Evolutionary conservation across 2,329 filamentous ascomycete genomes (phyloP).

Genomic region (Hypocreales sp.): DNA sequence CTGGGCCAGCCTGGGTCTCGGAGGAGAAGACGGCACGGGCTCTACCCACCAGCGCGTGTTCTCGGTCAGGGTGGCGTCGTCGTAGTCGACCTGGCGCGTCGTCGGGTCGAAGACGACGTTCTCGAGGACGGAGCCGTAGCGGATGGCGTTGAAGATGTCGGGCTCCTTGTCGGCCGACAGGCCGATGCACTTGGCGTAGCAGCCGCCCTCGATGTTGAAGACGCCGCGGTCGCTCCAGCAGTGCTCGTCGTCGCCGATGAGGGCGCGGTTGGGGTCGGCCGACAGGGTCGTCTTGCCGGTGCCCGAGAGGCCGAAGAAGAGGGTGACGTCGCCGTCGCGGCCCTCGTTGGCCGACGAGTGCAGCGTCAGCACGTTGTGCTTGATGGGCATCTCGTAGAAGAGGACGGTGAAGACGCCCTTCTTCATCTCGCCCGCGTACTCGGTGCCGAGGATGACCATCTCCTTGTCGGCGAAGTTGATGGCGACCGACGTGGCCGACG

Average conservation of each 20-base stretch:
- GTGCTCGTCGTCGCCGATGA: constrained; percentile 99
- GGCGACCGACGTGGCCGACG: constrained; percentile 89
- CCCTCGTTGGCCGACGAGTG: constrained; percentile 99
- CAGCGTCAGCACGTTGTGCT: constrained; percentile 96
- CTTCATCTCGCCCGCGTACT: constrained; percentile 78
- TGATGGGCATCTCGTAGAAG: constrained; percentile 99
- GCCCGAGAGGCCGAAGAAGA: constrained; percentile 97
- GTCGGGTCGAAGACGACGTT: constrained; percentile 95
- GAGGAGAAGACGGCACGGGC: neutral
- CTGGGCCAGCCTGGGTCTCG: constrained; percentile 9
- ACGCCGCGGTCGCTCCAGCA: constrained; percentile 95
- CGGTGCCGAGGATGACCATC: constrained; percentile 98
- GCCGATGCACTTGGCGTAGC: constrained; percentile 98
- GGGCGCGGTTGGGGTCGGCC: constrained; percentile 84
- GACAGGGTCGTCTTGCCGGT: constrained; percentile 98
- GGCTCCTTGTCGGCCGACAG: constrained; percentile 98
- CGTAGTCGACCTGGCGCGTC: constrained; percentile 86
- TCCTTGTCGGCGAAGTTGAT: constrained; percentile 99
- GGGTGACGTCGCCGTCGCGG: constrained; percentile 82
- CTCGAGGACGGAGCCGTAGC: constrained; percentile 92
- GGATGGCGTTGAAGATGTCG: constrained; percentile 92
- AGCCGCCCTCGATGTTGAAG: constrained; percentile 99
- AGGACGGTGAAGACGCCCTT: constrained; percentile 98
- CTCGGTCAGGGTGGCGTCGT: constrained; percentile 87
- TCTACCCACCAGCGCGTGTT: constrained; percentile 65